Evolutionary conservation across 768 basidiomycete genomes (phyloP), one percentile per base, ranked within the genome.

Genomic region (Boletus rex-veris): DNA sequence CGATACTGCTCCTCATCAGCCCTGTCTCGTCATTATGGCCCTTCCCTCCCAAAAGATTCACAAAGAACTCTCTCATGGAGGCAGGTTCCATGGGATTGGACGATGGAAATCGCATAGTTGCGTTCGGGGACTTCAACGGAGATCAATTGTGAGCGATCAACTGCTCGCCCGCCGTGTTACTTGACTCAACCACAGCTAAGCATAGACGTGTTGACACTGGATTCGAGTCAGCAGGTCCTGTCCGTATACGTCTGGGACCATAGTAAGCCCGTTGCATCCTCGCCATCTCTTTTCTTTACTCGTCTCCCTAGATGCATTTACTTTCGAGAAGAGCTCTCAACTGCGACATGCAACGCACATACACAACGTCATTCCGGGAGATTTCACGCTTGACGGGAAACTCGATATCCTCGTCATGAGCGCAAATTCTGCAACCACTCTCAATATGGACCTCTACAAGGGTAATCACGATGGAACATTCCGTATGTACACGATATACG

Each of bases 121-220:
- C 94, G 8, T 90, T 92, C 62, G 97, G 94, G 31, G 96, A 99
- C 74, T 96, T 95, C 70, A 85, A 98, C 68, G 94, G 91, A 5
- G 93, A 98, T 70, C 94, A 98, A 68, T 89, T 90, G 93, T 97
- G 68, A 66, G 90, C 74, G 18, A 54, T 40, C 44, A 37, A 16
- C 16, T 5, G 10, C 19, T 11, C 28, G 35, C 43, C 38, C 30
- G 10, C 7, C 12, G 31, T 45, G 38, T 21, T 39, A 18, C 28
- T 30, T 30, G 44, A 48, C 46, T 31, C 33, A 35, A 46, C 41
- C 30, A 26, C 38, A 42, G 44, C 50, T 24, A 62, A 97, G 94
- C 60, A 68, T 92, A 57, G 95, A 98, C 71, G 72, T 93, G 4
- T 73, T 98, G 41, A 77, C 81, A n/a, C 75, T 97, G 42, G 84